Percentiles rank a stretch among this genome's conserved stretches.
phyloP scores from a whole-genome alignment of 1,139 yeast species.

The Hansenula anomala region DNA sequence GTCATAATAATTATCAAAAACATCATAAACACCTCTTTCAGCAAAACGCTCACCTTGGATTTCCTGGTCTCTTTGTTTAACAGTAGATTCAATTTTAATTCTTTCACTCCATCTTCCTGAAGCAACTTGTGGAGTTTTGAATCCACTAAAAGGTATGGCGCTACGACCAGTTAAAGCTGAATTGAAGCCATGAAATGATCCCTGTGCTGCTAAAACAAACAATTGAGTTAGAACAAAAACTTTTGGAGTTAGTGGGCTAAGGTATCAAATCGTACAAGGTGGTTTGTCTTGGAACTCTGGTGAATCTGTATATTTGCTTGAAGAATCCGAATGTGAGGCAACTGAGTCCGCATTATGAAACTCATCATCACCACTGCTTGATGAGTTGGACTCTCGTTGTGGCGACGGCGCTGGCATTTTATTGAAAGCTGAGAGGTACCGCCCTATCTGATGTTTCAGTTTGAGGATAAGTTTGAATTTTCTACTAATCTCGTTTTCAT shows the following conservation, averaged over 20 bases:
- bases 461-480: no score
- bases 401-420: slow-evolving; percentile 25
- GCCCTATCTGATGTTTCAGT: no score
- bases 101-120: slow-evolving; percentile 41
- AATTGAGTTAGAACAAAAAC: no score
- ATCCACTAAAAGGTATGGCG: slow-evolving; percentile 44
- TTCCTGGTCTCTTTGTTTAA: slow-evolving; percentile 20
- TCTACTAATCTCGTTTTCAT: no score
- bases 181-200: slow-evolving; percentile 15
- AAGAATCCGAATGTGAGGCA: slow-evolving; percentile 35
- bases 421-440: no score
- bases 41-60: slow-evolving; percentile 30
- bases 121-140: slow-evolving; percentile 41
- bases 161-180: slow-evolving; percentile 34
- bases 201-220: slow-evolving; percentile 11
- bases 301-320: slow-evolving; percentile 36
- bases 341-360: slow-evolving; percentile 40
- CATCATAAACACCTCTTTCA: slow-evolving; percentile 37
- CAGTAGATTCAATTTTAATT: slow-evolving; percentile 25
- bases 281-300: slow-evolving; percentile 20
- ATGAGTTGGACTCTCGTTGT: slow-evolving; percentile 27
- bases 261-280: neutral
- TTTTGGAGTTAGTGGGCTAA: no score
- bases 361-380: slow-evolving; percentile 52
- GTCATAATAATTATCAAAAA: slow-evolving; percentile 36